phyloP scores from a whole-genome alignment of 768 basidiomycete species.

The Tylopilus cervinicoccineus region DNA sequence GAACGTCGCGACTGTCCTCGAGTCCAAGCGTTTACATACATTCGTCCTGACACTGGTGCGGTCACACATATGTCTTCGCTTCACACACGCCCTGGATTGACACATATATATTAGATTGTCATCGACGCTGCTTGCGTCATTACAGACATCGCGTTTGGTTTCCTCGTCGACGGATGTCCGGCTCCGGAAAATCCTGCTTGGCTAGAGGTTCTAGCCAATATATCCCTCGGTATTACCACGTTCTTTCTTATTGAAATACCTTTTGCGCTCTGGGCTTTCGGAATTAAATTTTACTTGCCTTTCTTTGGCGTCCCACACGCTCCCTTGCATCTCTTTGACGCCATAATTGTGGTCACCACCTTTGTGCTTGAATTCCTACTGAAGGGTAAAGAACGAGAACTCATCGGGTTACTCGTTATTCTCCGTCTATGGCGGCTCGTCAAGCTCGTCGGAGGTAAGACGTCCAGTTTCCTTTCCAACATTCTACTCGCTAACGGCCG shows the following conservation, averaged over 20 bases:
- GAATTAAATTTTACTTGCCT: conserved; percentile 59
- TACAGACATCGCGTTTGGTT: conserved; percentile 62
- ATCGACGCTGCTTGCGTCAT: conserved; percentile 72
- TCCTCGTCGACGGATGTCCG: conserved; percentile 53
- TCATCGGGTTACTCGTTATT: conserved; percentile 65
- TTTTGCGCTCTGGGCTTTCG: conserved; percentile 61
- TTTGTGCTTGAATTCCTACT: conserved; percentile 70
- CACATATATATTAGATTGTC: conserved; percentile 38
- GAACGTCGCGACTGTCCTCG: conserved; percentile 45
- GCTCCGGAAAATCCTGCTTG: conserved; percentile 47
- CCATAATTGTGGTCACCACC: conserved; percentile 63
- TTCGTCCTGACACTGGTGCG: conserved; percentile 56
- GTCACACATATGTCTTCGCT: conserved; percentile 22
- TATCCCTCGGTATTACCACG: conserved; percentile 66
- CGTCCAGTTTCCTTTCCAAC: neutral
- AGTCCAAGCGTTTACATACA: conserved; percentile 51
- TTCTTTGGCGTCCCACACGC: conserved; percentile 51
- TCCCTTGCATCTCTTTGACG: conserved; percentile 71
- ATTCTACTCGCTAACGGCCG: neutral
- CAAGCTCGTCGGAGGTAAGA: conserved; percentile 61
- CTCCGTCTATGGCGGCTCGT: conserved; percentile 80
- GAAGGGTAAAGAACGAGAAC: conserved; percentile 64
- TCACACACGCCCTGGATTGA: conserved; percentile 12
- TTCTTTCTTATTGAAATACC: conserved; percentile 80
- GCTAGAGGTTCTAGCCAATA: conserved; percentile 56